These are phyloP conservation scores for Gonapodya prolifera DNA, from an alignment of 192 early-diverging fungal species.

Conservation along the genomic window DNA sequence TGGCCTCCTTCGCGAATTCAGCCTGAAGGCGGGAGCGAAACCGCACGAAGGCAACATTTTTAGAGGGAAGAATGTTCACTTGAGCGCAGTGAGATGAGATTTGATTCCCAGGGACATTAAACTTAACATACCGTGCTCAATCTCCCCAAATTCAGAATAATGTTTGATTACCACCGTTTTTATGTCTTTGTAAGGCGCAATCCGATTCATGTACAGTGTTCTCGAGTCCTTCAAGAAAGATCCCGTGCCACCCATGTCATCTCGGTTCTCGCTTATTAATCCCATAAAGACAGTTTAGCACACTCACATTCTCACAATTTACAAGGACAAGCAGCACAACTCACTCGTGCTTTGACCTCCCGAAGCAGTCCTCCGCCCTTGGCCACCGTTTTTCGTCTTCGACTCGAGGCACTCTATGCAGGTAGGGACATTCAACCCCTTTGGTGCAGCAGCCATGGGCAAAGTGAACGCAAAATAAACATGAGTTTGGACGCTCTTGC, in stretches of 20 bases:
- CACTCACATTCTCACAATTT: no score
- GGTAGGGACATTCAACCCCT: conserved; percentile 38
- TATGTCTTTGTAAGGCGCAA: conserved; percentile 29
- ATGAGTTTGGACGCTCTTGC: neutral
- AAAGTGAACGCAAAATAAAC: conserved; percentile 68
- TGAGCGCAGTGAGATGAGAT: neutral
- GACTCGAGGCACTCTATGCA: conserved; percentile 39
- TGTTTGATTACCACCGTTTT: conserved; percentile 42
- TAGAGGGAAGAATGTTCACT: conserved; percentile 57
- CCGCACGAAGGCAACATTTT: conserved; percentile 72
- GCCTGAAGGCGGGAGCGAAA: conserved; percentile 56
- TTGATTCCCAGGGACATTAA: neutral
- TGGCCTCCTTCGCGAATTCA: conserved; percentile 84
- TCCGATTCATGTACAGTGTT: conserved; percentile 67
- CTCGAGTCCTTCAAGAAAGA: conserved; percentile 58
- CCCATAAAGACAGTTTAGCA: no score
- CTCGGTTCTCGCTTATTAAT: conserved; percentile 24
- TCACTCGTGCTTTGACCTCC: conserved; percentile 46
- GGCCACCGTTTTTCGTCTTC: conserved; percentile 20
- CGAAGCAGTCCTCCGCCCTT: conserved; percentile 56
- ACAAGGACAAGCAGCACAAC: neutral
- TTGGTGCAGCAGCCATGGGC: conserved; percentile 64
- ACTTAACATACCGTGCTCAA: conserved; percentile 55
- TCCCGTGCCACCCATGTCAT: conserved; percentile 61
- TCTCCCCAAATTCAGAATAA: conserved; percentile 62